Base-by-base conservation (phyloP, 768 basidiomycete species). In the Suillus bovinus region DNA sequence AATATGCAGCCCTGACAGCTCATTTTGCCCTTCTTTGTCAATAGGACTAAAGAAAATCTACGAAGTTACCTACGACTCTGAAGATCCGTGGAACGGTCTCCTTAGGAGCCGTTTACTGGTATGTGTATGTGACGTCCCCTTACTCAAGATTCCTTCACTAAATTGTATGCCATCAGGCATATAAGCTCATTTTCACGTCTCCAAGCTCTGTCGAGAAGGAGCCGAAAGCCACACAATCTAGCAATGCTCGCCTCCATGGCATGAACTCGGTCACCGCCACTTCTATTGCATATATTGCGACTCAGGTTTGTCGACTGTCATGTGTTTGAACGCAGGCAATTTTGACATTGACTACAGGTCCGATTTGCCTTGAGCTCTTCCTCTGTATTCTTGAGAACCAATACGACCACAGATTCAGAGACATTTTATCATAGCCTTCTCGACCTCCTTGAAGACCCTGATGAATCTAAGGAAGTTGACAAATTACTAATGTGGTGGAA, bases 201-300 rank as follows among this genome's bases (percentile, higher is more conserved):
- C 71, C 72, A 0, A 74, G 72, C 50, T 72, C 71, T 4, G 71
- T 73, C 4, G n/a, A n/a, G n/a, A 68, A 67, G 44, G 71, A 70
- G 53, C 53, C 59, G 20, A 71, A 67, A 55, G 72, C 72, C 4
- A 71, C 72, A 2, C 29, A 67, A 50, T 72, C 67, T 9, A 67
- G 70, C 4, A 72, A 72, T 56, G 64, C 64, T 6, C 24, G 60
- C 10, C 66, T 68, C 29, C 69, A 69, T n/a, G 58, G 67, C 4
- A 68, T 68, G 67, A 60, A 34, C 9, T 34, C 14, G 1, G 63
- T 68, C 10, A 68, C 66, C 8, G 52, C 29, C 14, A 65, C 63
- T 10, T 72, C 67, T 6, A 46, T 72, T 44, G 63, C 66, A 2
- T 71, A 70, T 59, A 59, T 70, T 27, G 70, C 69, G 16, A 68